These are phyloP conservation scores for Boletus rubroflammeus DNA, from an alignment of 768 basidiomycete genomes.

Conservation along the genomic window DNA sequence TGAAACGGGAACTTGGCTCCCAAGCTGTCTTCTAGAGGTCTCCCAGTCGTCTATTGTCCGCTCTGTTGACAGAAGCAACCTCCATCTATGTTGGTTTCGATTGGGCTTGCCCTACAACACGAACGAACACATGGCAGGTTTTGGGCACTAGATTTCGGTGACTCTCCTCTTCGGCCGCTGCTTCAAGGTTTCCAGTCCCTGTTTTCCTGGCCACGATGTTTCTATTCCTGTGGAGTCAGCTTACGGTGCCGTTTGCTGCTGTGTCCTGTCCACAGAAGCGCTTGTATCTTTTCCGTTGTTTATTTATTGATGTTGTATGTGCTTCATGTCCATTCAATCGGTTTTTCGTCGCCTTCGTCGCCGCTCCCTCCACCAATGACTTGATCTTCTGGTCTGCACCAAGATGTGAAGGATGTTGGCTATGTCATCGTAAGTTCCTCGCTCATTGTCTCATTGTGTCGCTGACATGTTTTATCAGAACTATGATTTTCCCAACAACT, in stretches of 20 bases:
- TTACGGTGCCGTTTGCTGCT: slow-evolving; percentile 14
- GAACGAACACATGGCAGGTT: slow-evolving; percentile 24
- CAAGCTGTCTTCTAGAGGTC: slow-evolving; percentile 16
- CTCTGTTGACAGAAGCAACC: slow-evolving; percentile 17
- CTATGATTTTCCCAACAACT: slow-evolving; percentile 97
- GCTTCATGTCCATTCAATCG: slow-evolving; percentile 28
- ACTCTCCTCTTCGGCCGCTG: slow-evolving; percentile 23
- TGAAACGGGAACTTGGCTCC: slow-evolving; percentile 19
- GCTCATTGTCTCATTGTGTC: not conserved
- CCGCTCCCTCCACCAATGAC: slow-evolving; percentile 29
- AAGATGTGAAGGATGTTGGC: slow-evolving; percentile 98
- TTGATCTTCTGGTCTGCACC: slow-evolving; percentile 30
- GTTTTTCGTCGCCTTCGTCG: slow-evolving; percentile 7
- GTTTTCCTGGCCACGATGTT: slow-evolving; percentile 26
- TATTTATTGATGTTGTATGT: slow-evolving; percentile 34
- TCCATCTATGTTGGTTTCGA: slow-evolving; percentile 22
- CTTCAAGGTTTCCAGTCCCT: slow-evolving; percentile 19
- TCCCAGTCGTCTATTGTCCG: slow-evolving; percentile 22
- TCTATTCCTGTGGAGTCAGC: slow-evolving; percentile 19
- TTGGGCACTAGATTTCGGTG: slow-evolving; percentile 22
- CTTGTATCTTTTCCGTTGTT: slow-evolving; percentile 27
- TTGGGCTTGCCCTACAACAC: slow-evolving; percentile 17
- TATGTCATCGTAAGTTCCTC: slow-evolving; percentile 81
- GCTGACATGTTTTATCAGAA: slow-evolving; percentile 48
- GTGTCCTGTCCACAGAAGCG: slow-evolving; percentile 31